Base-by-base conservation (phyloP, 805 yeast species). In the Myxozyma neotropica region DNA sequence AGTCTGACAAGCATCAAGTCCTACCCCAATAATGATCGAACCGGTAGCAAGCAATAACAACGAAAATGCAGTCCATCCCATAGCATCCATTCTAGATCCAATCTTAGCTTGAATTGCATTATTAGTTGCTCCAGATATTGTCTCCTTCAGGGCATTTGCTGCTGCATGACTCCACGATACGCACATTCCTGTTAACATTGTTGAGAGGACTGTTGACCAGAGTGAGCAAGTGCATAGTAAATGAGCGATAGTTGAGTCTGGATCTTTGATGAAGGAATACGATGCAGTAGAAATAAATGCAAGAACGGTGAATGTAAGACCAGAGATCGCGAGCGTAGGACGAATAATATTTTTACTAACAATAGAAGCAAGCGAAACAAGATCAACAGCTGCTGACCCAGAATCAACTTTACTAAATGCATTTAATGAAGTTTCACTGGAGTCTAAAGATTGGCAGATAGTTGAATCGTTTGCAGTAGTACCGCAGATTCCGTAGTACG, bases 271-370 rank as follows among this genome's bases (percentile, higher is more conserved):
- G 17, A 44, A 21, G n/a, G 29, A 13, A 5, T 29, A 21, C 8
- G 45, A 40, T n/a, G 27, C 15, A 19, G 15, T 19, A 2, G 58
- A n/a, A 13, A 50, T n/a, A 13, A 63, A 54, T 38, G 75, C 72
- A 50, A 74, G 68, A 56, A 65, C 59, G n/a, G 63, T 72, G 2
- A 68, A 66, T 3, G 66, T 75, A 36, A 71, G 70, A 4, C 73
- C 78, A 0, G 75, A 73, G 42, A 69, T 77, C 70, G 78, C 75
- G 26, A 78, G 73, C 5, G 75, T 71, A 21, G 82, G 79, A 60
- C 68, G 78, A 39, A 69, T 69, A 51, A 70, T 74, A 2, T 69
- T 76, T 13, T 65, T 67, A 19, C 65, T 65, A 23, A 63, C 69
- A 7, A 45, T 29, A 23, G 47, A 33, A 10, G 61, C 67, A 21